Evolutionary conservation across 768 basidiomycete genomes (phyloP).

Genomic region (Cytidiella melzeri): DNA sequence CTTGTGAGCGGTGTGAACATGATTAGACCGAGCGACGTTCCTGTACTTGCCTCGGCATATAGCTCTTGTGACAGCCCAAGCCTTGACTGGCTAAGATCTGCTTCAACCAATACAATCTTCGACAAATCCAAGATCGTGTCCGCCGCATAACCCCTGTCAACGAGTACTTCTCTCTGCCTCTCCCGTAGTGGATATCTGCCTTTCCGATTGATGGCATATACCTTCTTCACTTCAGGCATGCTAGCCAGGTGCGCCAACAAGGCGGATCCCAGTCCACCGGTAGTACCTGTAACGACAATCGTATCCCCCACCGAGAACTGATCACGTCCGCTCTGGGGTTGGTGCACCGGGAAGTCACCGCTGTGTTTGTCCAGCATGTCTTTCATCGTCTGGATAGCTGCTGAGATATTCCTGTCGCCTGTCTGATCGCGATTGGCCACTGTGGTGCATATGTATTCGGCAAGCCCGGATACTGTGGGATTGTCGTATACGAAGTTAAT

Average conservation of each 20-base stretch:
- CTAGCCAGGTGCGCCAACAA: conserved; percentile 21
- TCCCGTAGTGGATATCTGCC: conserved; percentile 13
- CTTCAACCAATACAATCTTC: conserved; percentile 30
- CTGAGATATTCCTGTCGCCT: neutral
- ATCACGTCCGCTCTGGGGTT: conserved; percentile 11
- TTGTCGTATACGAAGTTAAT: conserved; percentile 32
- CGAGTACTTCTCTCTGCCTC: conserved; percentile 24
- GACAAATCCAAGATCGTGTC: conserved; percentile 19
- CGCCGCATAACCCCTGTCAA: conserved; percentile 27
- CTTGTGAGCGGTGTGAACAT: too few species aligned
- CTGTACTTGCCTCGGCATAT: conserved; percentile 25
- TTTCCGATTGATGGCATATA: conserved; percentile 24
- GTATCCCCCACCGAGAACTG: conserved; percentile 9
- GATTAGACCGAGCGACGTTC: too few species aligned
- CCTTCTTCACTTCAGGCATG: conserved; percentile 12
- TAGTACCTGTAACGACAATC: conserved; percentile 30
- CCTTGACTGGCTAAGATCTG: conserved; percentile 15
- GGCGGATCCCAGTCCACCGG: conserved; percentile 26
- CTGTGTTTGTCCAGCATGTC: conserved; percentile 24
- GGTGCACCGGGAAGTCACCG: conserved; percentile 36
- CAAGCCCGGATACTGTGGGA: conserved; percentile 12
- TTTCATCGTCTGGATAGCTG: neutral
- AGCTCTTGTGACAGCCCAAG: conserved; percentile 24
- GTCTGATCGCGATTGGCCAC: neutral
- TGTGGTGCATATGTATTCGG: neutral